These are phyloP conservation scores for Tilletia indica DNA, from an alignment of 1,284 basidiomycete genomes.

Conservation along the genomic window DNA sequence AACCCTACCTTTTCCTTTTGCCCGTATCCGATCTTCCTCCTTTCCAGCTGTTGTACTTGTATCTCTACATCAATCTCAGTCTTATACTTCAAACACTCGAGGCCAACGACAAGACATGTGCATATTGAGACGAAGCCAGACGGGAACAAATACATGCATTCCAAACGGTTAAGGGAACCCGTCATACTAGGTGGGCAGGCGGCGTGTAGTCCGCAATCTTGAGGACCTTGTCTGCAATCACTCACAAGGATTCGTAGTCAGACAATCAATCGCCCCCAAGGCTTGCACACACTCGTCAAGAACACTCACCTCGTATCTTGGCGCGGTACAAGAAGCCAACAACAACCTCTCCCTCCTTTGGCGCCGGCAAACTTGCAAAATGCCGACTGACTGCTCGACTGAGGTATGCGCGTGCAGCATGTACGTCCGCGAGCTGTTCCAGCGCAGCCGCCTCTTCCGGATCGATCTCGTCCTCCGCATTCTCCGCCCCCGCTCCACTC, in stretches of 20 bases:
- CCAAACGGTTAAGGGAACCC: neutral
- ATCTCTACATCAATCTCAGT: too few relatives aligned
- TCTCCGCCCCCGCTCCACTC: neutral
- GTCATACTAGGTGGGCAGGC: neutral
- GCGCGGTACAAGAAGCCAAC: constrained; percentile 49
- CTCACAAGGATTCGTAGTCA: neutral
- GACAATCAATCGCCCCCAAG: too few relatives aligned
- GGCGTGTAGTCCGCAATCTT: constrained; percentile 17
- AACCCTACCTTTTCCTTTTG: too few relatives aligned
- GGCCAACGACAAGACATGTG: too few relatives aligned
- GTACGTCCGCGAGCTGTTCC: constrained; percentile 43
- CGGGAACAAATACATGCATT: neutral
- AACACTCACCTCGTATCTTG: constrained; percentile 38
- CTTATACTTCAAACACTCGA: too few relatives aligned
- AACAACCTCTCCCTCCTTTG: constrained; percentile 49
- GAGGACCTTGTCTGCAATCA: constrained; percentile 8
- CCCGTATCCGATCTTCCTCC: too few relatives aligned
- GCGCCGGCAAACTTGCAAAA: constrained; percentile 40
- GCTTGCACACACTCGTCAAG: neutral
- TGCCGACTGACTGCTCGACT: constrained; percentile 39
- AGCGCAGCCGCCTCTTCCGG: constrained; percentile 20
- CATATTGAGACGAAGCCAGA: too few relatives aligned
- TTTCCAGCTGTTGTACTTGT: too few relatives aligned
- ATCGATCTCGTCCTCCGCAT: neutral
- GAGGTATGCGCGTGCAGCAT: constrained; percentile 40